Conservation (phyloP, 2,329 filamentous ascomycete genomes). For the Lachnellula suecica region DNA sequence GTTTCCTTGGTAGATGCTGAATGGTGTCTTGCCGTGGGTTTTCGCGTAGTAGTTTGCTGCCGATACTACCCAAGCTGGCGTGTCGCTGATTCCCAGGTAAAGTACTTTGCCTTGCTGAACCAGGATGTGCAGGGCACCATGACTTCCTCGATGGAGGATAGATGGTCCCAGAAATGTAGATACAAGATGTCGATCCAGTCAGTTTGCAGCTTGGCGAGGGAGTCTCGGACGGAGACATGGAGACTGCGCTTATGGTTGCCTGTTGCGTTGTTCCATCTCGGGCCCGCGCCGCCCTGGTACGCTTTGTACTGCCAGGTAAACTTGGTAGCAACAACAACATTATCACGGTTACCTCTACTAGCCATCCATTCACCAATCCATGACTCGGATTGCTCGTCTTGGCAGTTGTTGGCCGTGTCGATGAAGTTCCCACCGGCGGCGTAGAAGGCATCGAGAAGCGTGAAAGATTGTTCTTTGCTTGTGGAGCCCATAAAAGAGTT, state of each 20-base stretch:
- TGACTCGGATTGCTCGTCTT: conserved; percentile 55
- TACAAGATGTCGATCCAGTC: conserved; percentile 69
- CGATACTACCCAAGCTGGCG: conserved; percentile 69
- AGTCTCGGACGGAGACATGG: conserved; percentile 36
- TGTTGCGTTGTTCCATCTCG: conserved; percentile 40
- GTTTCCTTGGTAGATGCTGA: conserved; percentile 66
- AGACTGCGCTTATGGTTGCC: conserved; percentile 41
- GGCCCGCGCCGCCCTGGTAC: conserved; percentile 28
- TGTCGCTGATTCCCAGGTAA: conserved; percentile 67
- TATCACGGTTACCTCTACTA: conserved; percentile 57
- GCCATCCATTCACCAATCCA: conserved; percentile 71
- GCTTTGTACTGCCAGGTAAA: conserved; percentile 54
- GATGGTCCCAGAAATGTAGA: conserved; percentile 67
- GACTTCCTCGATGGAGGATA: conserved; percentile 62
- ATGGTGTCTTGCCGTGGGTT: conserved; percentile 65
- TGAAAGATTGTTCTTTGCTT: conserved; percentile 52
- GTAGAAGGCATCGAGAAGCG: conserved; percentile 54
- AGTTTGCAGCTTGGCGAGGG: conserved; percentile 54
- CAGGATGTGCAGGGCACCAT: conserved; percentile 66
- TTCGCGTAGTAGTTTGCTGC: conserved; percentile 69
- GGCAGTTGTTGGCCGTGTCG: conserved; percentile 60
- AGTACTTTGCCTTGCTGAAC: conserved; percentile 62
- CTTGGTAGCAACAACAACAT: conserved; percentile 63
- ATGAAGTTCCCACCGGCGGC: conserved; percentile 65
- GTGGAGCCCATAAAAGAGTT: conserved; percentile 20